A percentile compares a stretch with the other conserved stretches of the same genome.
Evolutionary conservation across 768 basidiomycete genomes (phyloP).

Genomic region (Candolleomyces aberdarensis): DNA sequence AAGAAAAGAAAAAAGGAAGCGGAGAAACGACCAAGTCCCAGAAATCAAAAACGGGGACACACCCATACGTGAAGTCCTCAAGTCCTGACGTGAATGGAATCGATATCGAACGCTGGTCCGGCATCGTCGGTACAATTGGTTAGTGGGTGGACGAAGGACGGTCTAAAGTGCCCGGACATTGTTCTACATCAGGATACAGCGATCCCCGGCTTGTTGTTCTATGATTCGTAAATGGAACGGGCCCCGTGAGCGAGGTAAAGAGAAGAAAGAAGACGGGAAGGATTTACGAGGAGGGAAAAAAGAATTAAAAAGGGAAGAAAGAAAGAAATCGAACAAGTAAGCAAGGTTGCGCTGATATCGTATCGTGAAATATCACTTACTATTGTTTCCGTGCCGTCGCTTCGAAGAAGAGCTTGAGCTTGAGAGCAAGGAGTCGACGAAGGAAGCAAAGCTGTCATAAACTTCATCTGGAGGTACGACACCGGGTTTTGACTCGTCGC

Average conservation of each 20-base stretch:
- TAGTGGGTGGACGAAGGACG: background rate
- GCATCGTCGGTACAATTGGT: too few species aligned
- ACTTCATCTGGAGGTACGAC: slow-evolving; percentile 49
- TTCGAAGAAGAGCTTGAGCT: background rate
- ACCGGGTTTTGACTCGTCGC: slow-evolving; percentile 46
- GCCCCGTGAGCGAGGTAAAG: too few species aligned
- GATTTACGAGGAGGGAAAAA: background rate
- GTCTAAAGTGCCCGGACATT: background rate
- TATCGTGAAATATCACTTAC: background rate
- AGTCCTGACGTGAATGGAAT: too few species aligned
- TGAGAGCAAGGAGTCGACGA: slow-evolving; percentile 44
- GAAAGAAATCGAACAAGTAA: background rate
- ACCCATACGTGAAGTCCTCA: too few species aligned
- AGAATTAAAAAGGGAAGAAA: background rate
- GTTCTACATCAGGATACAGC: background rate
- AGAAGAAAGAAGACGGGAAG: too few species aligned
- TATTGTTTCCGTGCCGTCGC: background rate
- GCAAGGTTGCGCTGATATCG: too few species aligned
- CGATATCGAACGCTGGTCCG: too few species aligned
- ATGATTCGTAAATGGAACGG: too few species aligned
- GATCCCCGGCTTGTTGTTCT: background rate
- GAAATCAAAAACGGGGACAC: too few species aligned
- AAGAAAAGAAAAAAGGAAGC: too few species aligned
- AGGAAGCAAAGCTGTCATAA: slow-evolving; percentile 48
- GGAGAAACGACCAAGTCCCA: too few species aligned